Percentiles rank a stretch among this genome's conserved stretches.
These are phyloP conservation scores for Stereum hirsutum DNA, from an alignment of 1,284 basidiomycete genomes.

Conservation along the genomic window DNA sequence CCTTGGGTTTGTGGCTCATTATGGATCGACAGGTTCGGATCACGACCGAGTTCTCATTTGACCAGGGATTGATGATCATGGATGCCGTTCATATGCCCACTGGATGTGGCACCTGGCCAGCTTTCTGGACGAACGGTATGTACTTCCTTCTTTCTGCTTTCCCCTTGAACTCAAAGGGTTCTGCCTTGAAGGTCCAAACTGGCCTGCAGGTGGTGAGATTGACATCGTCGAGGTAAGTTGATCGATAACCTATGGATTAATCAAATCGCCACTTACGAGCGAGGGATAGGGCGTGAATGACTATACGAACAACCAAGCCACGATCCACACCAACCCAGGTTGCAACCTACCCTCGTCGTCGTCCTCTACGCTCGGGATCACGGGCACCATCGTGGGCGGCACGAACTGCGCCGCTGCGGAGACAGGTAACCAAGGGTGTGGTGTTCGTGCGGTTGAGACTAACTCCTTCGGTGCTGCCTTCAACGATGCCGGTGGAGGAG, in stretches of 20 bases:
- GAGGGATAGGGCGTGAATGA: constrained; percentile 72
- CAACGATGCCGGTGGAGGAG: constrained; percentile 69
- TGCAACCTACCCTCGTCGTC: constrained; percentile 53
- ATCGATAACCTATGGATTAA: too few species aligned
- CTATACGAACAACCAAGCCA: constrained; percentile 73
- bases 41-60: constrained; percentile 53
- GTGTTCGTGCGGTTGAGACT: constrained; percentile 39
- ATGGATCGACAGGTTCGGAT: constrained; percentile 80
- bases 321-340: constrained; percentile 71
- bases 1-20: too few species aligned
- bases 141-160: neutral
- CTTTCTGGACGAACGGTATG: constrained; percentile 43
- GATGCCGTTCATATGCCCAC: constrained; percentile 88
- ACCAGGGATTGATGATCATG: constrained; percentile 66
- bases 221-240: constrained; percentile 89
- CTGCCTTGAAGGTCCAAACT: constrained; percentile 42
- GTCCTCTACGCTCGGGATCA: constrained; percentile 38
- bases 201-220: constrained; percentile 75
- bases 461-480: constrained; percentile 61
- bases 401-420: constrained; percentile 61
- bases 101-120: constrained; percentile 83
- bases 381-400: constrained; percentile 54
- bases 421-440: constrained; percentile 66
- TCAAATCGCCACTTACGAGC: too few species aligned
- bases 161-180: neutral